Conservation (phyloP, 805 yeast genomes). For the Zygotorulaspora florentina region DNA sequence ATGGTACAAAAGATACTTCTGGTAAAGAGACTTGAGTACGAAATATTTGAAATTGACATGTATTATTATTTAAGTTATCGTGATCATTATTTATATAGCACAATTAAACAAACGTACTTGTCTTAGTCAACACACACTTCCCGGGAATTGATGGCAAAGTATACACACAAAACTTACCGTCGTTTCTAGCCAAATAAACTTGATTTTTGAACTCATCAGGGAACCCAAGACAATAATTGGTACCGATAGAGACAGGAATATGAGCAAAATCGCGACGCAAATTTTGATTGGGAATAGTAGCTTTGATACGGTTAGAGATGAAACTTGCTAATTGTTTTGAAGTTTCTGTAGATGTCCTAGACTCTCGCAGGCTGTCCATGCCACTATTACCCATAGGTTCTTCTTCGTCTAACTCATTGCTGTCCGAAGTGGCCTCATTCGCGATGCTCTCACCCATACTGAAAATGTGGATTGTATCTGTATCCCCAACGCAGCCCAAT, state of each 20-base stretch:
- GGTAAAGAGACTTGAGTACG: constrained; percentile 7
- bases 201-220: constrained; percentile 33
- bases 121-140: constrained; percentile 30
- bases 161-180: constrained; percentile 28
- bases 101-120: constrained; percentile 16
- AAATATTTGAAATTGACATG: not conserved
- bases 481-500: constrained; percentile 77
- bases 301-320: constrained; percentile 26
- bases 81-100: not conserved
- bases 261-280: constrained; percentile 31
- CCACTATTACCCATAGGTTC: constrained; percentile 12
- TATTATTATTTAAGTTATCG: not conserved
- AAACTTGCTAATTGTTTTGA: constrained; percentile 25
- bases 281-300: constrained; percentile 30
- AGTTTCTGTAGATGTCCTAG: constrained; percentile 11
- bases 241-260: constrained; percentile 23
- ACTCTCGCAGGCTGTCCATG: constrained; percentile 6
- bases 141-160: constrained; percentile 28
- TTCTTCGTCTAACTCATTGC: constrained; percentile 12
- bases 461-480: constrained; percentile 88
- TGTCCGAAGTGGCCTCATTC: constrained; percentile 1
- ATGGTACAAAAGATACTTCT: constrained; percentile 21
- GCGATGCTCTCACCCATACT: constrained; percentile 46
- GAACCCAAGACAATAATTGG: constrained; percentile 26
- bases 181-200: constrained; percentile 29